phyloP scores from a whole-genome alignment of 2,329 filamentous ascomycete species.

The Cladosporium sp. region DNA sequence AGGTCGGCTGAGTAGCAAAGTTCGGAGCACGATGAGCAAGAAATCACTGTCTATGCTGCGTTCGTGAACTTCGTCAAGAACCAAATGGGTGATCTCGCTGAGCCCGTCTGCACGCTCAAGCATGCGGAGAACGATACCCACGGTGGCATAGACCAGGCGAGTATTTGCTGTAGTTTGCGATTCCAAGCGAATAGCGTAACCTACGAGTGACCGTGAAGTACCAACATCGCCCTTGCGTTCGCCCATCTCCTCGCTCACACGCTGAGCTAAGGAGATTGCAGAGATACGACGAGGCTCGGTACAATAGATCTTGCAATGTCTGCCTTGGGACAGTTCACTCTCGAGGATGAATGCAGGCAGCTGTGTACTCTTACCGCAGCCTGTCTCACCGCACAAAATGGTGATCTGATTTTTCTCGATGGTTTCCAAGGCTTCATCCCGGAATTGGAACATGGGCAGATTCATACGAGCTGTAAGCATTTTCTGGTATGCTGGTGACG shows the following conservation, averaged over 20 bases:
- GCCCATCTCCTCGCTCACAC: conserved; percentile 92
- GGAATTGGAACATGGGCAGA: conserved; percentile 87
- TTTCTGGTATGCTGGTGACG: conserved; percentile 61
- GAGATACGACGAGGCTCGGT: conserved; percentile 95
- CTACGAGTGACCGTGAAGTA: conserved; percentile 78
- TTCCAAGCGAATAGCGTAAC: conserved; percentile 92
- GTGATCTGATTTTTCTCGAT: conserved; percentile 81
- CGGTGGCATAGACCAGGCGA: conserved; percentile 82
- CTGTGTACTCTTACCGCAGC: conserved; percentile 96
- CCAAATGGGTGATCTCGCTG: conserved; percentile 84
- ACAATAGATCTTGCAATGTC: conserved; percentile 87
- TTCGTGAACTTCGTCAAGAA: conserved; percentile 98
- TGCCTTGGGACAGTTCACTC: conserved; percentile 77
- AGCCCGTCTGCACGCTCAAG: conserved; percentile 85
- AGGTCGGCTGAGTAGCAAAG: conserved; percentile 71
- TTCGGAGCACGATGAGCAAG: conserved; percentile 84
- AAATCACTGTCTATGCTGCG: conserved; percentile 96
- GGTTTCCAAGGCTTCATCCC: conserved; percentile 71
- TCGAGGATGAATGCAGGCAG: conserved; percentile 94
- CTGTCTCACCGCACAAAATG: conserved; percentile 95
- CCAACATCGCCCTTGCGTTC: conserved; percentile 81
- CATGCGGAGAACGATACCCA: conserved; percentile 96
- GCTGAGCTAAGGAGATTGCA: conserved; percentile 86
- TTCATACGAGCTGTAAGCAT: conserved; percentile 80
- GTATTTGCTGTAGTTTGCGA: conserved; percentile 81